Conservation (phyloP, 2,329 filamentous ascomycete genomes). For the Rhinocladiella similis region DNA sequence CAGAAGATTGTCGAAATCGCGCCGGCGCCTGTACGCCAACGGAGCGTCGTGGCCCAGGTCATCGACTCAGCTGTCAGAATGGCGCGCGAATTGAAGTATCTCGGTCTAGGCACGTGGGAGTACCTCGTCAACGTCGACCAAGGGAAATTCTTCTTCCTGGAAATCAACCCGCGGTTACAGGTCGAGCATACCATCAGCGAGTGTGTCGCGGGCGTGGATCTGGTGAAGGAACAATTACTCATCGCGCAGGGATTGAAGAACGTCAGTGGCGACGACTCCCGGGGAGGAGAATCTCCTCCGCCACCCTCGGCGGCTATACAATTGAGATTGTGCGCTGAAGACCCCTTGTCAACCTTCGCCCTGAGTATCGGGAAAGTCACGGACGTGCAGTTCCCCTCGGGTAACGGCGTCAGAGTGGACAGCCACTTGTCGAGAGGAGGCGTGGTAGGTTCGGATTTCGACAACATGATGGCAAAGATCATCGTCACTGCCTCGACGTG, state of each 20-base stretch:
- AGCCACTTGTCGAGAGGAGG: conserved; percentile 52
- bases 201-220: conserved; percentile 53
- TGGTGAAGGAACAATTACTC: conserved; percentile 57
- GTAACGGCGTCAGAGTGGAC: conserved; percentile 60
- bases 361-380: conserved; percentile 62
- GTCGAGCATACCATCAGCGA: conserved; percentile 65
- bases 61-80: conserved; percentile 57
- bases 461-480: conserved; percentile 61
- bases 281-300: conserved; percentile 40
- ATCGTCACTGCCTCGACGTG: conserved; percentile 58
- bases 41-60: conserved; percentile 49
- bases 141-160: conserved; percentile 58
- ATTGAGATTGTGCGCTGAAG: conserved; percentile 59
- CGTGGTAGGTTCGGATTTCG: conserved; percentile 57
- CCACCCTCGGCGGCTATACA: conserved; percentile 57
- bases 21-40: conserved; percentile 50
- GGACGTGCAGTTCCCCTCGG: conserved; percentile 55
- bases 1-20: conserved; percentile 64
- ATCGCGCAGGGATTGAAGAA: conserved; percentile 52
- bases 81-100: conserved; percentile 53
- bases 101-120: conserved; percentile 64
- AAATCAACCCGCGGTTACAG: conserved; percentile 62
- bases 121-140: conserved; percentile 57
- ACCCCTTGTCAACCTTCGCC: conserved; percentile 53
- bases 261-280: too few species aligned